A percentile compares a stretch with the other conserved stretches of the same genome.
Evolutionary conservation across 176 grass and related monocot genomes (phyloP).

Genomic region (Poa pratensis): DNA sequence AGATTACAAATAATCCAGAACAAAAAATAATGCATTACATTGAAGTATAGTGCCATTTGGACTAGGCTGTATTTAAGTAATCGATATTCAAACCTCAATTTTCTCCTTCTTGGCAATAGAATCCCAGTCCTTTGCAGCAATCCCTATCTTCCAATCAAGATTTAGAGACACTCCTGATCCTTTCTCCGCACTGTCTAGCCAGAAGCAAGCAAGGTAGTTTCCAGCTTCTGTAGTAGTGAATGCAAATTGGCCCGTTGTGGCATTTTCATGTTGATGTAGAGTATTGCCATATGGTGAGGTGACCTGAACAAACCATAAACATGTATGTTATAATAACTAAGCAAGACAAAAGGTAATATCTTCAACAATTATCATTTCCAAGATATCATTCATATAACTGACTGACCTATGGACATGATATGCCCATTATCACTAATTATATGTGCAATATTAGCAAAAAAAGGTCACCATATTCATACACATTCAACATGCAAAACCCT

Average conservation of each 20-base stretch:
- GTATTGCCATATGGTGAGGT: constrained; percentile 92
- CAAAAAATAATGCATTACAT: background rate
- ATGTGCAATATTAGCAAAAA: constrained; percentile 5
- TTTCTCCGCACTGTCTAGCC: constrained; percentile 69
- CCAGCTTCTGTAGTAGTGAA: constrained; percentile 92
- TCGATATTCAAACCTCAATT: constrained; percentile 58
- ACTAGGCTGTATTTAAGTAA: background rate
- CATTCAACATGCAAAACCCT: background rate
- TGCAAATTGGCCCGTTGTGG: constrained; percentile 72
- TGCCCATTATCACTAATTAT: background rate
- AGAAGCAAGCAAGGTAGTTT: constrained; percentile 92
- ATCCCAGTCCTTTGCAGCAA: constrained; percentile 90
- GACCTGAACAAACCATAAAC: constrained; percentile 59
- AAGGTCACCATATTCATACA: background rate
- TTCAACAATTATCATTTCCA: background rate
- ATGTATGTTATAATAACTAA: background rate
- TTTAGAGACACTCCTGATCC: constrained; percentile 59
- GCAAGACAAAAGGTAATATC: background rate
- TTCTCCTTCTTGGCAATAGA: constrained; percentile 93
- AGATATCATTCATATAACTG: constrained; percentile 4
- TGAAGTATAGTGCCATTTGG: background rate
- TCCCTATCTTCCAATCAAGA: constrained; percentile 93
- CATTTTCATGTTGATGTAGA: constrained; percentile 79
- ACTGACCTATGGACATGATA: background rate
- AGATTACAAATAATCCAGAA: constrained; percentile 18